phyloP scores from a whole-genome alignment of 768 basidiomycete species.

The Podaxis rugospora region DNA sequence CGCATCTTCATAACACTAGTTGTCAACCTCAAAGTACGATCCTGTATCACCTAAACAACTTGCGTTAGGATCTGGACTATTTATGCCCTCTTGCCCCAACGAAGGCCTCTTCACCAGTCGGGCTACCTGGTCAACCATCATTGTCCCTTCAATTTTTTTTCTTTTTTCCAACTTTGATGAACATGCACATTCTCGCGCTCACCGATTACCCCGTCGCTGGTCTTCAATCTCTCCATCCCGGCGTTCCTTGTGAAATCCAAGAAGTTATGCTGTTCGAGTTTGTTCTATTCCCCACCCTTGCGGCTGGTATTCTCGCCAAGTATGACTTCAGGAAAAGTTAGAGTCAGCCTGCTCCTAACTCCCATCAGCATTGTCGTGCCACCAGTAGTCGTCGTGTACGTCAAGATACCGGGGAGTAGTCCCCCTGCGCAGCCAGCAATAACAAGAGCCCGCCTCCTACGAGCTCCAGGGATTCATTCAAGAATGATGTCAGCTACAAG shows the following conservation, averaged over 20 bases:
- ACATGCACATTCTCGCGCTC: not conserved
- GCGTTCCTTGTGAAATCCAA: not conserved
- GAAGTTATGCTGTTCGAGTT: not conserved
- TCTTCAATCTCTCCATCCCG: constrained; percentile 5
- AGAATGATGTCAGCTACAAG: constrained; percentile 29
- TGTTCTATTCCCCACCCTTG: not conserved
- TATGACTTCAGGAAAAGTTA: not conserved
- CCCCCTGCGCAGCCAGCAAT: not conserved
- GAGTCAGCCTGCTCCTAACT: not conserved
- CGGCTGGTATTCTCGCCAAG: not conserved
- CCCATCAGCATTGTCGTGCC: not conserved
- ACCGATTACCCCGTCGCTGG: constrained; percentile 1
- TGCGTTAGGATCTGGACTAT: not conserved
- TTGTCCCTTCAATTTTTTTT: not conserved
- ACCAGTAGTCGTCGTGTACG: not conserved
- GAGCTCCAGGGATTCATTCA: constrained; percentile 15
- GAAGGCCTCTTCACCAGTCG: not conserved
- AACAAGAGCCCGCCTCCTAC: not conserved
- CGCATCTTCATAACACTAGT: not conserved
- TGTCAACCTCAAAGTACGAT: not conserved
- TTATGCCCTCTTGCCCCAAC: not conserved
- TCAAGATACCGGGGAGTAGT: not conserved
- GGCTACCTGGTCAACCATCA: constrained; percentile 3
- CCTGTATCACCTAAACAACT: not conserved
- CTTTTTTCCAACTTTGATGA: not conserved